These are phyloP conservation scores for Aristolochia californica DNA, from an alignment of 164 flowering plant genomes.

Conservation along the genomic window DNA sequence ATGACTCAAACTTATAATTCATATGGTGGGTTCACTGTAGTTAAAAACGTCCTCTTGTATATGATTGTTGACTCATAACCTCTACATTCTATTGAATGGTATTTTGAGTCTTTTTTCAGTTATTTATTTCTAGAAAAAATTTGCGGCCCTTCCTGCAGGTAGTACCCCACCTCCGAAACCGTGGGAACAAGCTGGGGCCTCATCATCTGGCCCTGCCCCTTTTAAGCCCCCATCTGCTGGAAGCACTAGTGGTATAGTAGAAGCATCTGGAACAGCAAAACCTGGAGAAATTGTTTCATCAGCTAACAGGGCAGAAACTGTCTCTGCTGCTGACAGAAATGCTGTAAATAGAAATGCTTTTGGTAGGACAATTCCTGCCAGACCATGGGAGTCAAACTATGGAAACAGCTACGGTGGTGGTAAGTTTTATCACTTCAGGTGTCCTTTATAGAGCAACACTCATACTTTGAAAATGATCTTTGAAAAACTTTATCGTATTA, in stretches of 20 bases:
- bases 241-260: conserved; percentile 78
- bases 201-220: conserved; percentile 66
- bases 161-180: background rate
- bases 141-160: background rate
- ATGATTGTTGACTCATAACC: no score
- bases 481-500: no score
- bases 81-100: no score
- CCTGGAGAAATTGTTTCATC: conserved; percentile 78
- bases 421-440: no score
- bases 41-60: no score
- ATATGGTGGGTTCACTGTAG: no score
- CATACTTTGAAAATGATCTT: no score
- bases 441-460: no score
- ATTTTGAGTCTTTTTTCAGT: no score
- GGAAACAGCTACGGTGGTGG: conserved; percentile 42
- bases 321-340: conserved; percentile 32
- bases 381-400: conserved; percentile 84
- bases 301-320: conserved; percentile 57
- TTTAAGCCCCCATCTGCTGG: conserved; percentile 79
- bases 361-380: conserved; percentile 72
- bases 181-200: conserved; percentile 3
- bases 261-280: conserved; percentile 88
- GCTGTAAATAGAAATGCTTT: conserved; percentile 37
- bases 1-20: no score
- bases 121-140: no score